Conservation (phyloP, 176 grass and related monocot genomes). For the Eragrostis curvula region DNA sequence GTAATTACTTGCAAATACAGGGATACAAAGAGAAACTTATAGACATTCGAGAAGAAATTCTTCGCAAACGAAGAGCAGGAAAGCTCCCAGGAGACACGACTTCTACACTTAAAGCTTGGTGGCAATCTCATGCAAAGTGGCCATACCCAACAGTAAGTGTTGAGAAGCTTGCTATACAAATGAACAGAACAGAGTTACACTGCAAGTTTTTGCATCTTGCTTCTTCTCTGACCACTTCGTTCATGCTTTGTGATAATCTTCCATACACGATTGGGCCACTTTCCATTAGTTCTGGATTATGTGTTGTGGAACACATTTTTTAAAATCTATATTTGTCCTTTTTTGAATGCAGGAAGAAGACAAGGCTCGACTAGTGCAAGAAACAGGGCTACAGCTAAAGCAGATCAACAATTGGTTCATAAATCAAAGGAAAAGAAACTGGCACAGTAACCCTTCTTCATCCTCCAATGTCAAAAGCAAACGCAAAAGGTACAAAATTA, state of each 20-base stretch:
- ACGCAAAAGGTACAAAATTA: constrained; percentile 64
- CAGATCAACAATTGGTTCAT: constrained; percentile 86
- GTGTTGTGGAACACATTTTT: neutral
- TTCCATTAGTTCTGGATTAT: neutral
- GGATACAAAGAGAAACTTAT: constrained; percentile 77
- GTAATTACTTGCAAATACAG: constrained; percentile 31
- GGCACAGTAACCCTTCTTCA: constrained; percentile 74
- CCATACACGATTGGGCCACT: neutral
- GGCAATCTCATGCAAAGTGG: constrained; percentile 79
- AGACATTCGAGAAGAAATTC: constrained; percentile 79
- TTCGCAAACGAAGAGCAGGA: constrained; percentile 72
- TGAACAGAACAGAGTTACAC: neutral
- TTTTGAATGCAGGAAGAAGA: constrained; percentile 62
- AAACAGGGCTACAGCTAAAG: constrained; percentile 73
- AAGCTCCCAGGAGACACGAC: constrained; percentile 75
- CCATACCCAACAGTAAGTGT: constrained; percentile 71
- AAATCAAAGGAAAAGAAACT: constrained; percentile 83
- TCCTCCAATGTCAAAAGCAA: constrained; percentile 67
- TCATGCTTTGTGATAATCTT: neutral
- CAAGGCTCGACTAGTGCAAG: constrained; percentile 74
- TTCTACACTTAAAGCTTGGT: constrained; percentile 74
- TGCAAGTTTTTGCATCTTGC: neutral
- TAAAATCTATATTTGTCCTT: neutral
- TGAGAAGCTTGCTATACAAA: neutral
- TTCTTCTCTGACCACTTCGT: neutral